Evolutionary conservation across 352 stramenopile species (phyloP), one percentile per base, ranked within the genome.

Genomic region (Saprolegnia diclina): DNA sequence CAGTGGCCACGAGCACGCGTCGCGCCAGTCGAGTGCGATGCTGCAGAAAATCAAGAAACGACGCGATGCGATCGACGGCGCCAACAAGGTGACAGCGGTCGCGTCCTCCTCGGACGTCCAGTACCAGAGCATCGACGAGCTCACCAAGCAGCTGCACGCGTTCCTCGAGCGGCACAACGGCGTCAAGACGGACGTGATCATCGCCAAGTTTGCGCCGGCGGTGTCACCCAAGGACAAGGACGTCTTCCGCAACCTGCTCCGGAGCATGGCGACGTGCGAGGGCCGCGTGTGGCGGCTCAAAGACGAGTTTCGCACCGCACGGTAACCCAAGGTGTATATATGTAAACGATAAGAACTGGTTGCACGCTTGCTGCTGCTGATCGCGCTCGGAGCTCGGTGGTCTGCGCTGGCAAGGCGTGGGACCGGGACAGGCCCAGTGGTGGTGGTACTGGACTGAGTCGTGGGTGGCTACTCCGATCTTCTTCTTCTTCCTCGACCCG

Each of bases 171-270:
- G 38, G 32, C 65, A 63, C 53, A 18, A 77, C 35, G 90, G 89
- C 6, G 88, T 90, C 22, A 93, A 91, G 45, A 98, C 92, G 0
- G 85, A 96, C 65, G 76, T 94, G 61, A 78, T 98, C 35, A 75
- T 98, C 9, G 81, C 92, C 16, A 78, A 80, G 64, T 98, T 98
- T 72, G 84, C 73, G 24, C 74, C 85, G 19, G 76, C 97, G 24
- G 77, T 95, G 14, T 81, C 88, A 29, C 79, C 79, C n/a, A 90
- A 94, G 67, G 86, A 96, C 76, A 96, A 96, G 66, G 76, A 94
- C 26, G 75, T 94, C 19, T 96, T 96, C 65, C 83, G 88, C 19
- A 89, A 91, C 37, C 68, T 96, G 54, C 74, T 96, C 64, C 85
- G 82, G 62, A 82, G 91, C 50, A 93, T 96, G 76, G 88, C 88